Evolutionary conservation across 148 eudicot species (phyloP).

Genomic region (Nyssa sinensis): DNA sequence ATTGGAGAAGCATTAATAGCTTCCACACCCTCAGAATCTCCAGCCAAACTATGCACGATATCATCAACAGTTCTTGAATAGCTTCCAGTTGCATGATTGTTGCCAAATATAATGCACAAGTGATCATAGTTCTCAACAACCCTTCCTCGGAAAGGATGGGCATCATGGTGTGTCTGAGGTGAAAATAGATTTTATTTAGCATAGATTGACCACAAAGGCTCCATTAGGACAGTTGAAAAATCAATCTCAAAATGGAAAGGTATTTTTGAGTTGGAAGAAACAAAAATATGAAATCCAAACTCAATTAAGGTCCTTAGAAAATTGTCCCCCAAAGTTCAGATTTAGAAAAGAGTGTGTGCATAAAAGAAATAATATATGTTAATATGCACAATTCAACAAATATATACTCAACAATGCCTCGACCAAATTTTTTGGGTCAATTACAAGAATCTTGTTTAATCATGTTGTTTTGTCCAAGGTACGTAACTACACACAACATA

Average conservation of each 20-base stretch:
- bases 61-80: constrained; percentile 15
- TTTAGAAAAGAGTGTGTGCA: neutral
- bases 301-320: constrained; percentile 2
- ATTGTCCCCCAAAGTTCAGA: neutral
- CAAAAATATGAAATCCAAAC: neutral
- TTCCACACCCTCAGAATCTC: constrained; percentile 8
- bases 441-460: too few relatives aligned
- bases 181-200: neutral
- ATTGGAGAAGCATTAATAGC: constrained; percentile 10
- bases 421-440: too few relatives aligned
- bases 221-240: neutral
- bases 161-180: constrained; percentile 16
- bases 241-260: neutral
- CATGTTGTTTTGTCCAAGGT: too few relatives aligned
- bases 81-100: neutral
- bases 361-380: too few relatives aligned
- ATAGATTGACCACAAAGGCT: neutral
- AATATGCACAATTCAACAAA: too few relatives aligned
- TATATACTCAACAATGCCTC: too few relatives aligned
- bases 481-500: too few relatives aligned
- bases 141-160: constrained; percentile 8
- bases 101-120: constrained; percentile 14
- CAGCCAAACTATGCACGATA: constrained; percentile 8
- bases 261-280: neutral
- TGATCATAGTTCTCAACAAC: constrained; percentile 13